Evolutionary conservation across 106 monocot genomes (phyloP).

Genomic region (Allium cepa): DNA sequence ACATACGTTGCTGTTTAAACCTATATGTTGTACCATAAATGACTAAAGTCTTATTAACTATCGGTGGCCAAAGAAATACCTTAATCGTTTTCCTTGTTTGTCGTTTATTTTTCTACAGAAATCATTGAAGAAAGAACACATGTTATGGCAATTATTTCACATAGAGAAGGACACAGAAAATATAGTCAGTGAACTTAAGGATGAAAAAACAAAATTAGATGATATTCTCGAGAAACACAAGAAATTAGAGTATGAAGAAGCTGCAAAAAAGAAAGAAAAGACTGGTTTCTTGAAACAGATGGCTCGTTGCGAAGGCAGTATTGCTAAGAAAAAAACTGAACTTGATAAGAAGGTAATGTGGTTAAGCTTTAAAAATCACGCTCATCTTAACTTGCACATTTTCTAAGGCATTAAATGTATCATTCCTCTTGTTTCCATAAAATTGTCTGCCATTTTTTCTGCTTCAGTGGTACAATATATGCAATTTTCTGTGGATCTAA

Average conservation of each 20-base stretch:
- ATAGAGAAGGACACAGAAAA: constrained; percentile 67
- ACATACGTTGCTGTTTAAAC: background rate
- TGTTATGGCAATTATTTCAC: constrained; percentile 78
- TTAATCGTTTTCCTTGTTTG: background rate
- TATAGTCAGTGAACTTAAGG: constrained; percentile 52
- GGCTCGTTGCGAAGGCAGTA: constrained; percentile 70
- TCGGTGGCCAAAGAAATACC: background rate
- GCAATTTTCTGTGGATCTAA: too few relatives aligned
- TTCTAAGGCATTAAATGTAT: background rate
- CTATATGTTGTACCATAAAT: background rate
- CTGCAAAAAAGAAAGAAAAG: constrained; percentile 91
- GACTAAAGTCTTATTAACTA: background rate
- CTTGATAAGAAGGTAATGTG: constrained; percentile 80
- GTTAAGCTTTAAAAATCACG: background rate
- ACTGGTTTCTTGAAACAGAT: constrained; percentile 82
- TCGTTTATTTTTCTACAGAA: constrained; percentile 41
- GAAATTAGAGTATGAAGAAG: constrained; percentile 32
- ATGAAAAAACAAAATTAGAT: constrained; percentile 40
- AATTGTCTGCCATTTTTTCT: too few relatives aligned
- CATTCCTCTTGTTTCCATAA: too few relatives aligned
- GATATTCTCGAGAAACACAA: constrained; percentile 35
- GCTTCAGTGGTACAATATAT: too few relatives aligned
- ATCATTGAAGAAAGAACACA: constrained; percentile 69
- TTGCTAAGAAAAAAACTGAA: constrained; percentile 90
- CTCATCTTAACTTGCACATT: background rate